Percentiles rank a stretch among this genome's conserved stretches.
Conservation (phyloP, 495 filamentous ascomycete species). For the Penicillium flavigenum region DNA sequence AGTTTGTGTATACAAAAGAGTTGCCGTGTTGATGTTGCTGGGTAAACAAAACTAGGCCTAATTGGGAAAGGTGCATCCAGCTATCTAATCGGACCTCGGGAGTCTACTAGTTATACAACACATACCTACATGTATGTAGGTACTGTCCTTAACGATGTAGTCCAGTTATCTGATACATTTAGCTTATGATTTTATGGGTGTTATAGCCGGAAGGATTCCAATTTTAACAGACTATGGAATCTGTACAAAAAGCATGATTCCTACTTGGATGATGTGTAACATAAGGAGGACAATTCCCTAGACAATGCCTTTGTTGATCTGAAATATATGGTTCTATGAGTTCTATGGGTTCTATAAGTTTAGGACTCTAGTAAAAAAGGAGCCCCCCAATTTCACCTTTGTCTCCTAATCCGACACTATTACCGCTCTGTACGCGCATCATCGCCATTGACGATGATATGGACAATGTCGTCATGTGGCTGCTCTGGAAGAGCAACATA, state of each 20-base stretch:
- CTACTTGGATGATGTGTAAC: too few relatives aligned
- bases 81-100: not conserved
- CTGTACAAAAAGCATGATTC: too few relatives aligned
- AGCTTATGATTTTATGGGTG: not conserved
- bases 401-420: not conserved
- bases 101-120: not conserved
- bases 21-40: constrained; percentile 37
- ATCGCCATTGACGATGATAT: constrained; percentile 40
- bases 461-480: constrained; percentile 33
- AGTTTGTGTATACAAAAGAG: constrained; percentile 25
- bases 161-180: not conserved
- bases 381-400: not conserved
- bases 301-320: not conserved
- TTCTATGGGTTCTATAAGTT: too few relatives aligned
- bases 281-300: too few relatives aligned
- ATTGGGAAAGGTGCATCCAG: constrained; percentile 24
- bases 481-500: constrained; percentile 27
- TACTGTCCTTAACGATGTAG: not conserved
- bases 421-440: not conserved
- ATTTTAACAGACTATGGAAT: too few relatives aligned
- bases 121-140: not conserved
- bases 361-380: not conserved
- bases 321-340: not conserved
- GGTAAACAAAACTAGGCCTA: constrained; percentile 45
- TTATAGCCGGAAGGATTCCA: not conserved